Base-by-base conservation (phyloP, 2,329 filamentous ascomycete genomes). In the Tolypocladium guangdongense region DNA sequence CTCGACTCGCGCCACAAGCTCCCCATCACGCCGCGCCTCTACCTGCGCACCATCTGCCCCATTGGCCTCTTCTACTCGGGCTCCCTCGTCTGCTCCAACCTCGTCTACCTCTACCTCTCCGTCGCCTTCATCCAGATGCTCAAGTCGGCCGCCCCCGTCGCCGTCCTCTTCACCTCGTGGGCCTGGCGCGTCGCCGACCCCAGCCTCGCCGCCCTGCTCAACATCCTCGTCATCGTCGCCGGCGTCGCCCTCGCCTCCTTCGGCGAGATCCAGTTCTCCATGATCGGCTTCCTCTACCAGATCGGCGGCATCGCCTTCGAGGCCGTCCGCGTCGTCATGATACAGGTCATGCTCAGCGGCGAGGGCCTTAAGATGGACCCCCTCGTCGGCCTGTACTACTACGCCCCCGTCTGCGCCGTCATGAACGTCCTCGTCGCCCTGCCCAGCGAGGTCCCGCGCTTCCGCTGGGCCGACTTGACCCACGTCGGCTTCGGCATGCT, bases 381-480 rank as follows among this genome's bases (percentile, higher is more conserved):
- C 37, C 78, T 95, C 37, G 88, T 93, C 57, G 89, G 87, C 35
- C 79, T 95, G 24, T 95, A 95, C 78, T 95, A 95, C 76, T 95
- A 89, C 66, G 90, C 89, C 0, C 89, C 89, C 6, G 84, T 90
- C 49, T 95, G 89, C 70, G 87, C 88, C 49, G 70, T 85, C 62
- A 90, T 90, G 83, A 95, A 95, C 72, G 74, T 86, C 53, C 61
- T 86, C 38, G 82, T 89, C 36, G 82, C 86, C 56, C 67, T 88
- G 54, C 74, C 87, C 60, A 74, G 82, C n/a, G 88, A 95, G 70
- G 67, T 86, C 2, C 81, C 81, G 37, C 74, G 66, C 38, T 82
- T 95, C 71, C 77, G 81, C 48, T 76, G 84, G 71, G 78, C 72
- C 45, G 83, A 91, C 60, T 72, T 90, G 58, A 76, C 81, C 63